Evolutionary conservation across 345 rosid genomes (phyloP), one percentile per base, ranked within the genome.

Genomic region (Bretschneidera sinensis): DNA sequence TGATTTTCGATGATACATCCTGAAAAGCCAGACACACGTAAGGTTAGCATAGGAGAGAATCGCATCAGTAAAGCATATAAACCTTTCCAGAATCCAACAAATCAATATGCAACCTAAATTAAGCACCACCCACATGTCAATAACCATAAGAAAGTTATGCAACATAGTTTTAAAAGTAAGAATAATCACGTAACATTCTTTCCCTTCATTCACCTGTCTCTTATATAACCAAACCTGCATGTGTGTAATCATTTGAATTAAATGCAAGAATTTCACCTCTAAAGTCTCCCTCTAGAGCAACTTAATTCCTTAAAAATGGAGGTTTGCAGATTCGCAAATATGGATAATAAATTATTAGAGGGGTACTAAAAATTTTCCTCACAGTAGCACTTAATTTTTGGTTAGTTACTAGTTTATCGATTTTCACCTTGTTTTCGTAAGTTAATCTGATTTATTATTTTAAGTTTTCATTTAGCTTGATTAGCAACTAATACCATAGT

Each of bases 1-100:
- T 80, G 62, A 87, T 80, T 71, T 80, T 84, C 2, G 90, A 74
- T 0, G 82, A 79, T 23, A 87, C 75, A 51, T 87, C 95, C 95
- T 87, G 74, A 22, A 80, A 64, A 65, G 20, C 49, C 21, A 47
- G 39, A 63, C 18, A 59, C 21, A 20, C 48, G 50, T 19, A 53
- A 22, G 7, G 17, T 63, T 18, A 56, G 33, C 51, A n/a, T 51
- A 21, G 11, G 50, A 34, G 45, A 11, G 15, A 39, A 39, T 14
- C 10, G 10, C 11, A 7, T 9, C 45, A 39, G 45, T 13, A 7
- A 7, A 39, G 10, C 45, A 39, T 7, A 39, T 39, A 14, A 14
- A 39, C 45, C 11, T 39, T 11, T 11, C 15, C 45, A 7, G 45
- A 39, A 39, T 39, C 45, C 16, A 39, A 39, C 45, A 39, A 39